Evolutionary conservation across 83 land plant genomes (phyloP), one percentile per base, ranked within the genome.

Genomic region (Thuja plicata): DNA sequence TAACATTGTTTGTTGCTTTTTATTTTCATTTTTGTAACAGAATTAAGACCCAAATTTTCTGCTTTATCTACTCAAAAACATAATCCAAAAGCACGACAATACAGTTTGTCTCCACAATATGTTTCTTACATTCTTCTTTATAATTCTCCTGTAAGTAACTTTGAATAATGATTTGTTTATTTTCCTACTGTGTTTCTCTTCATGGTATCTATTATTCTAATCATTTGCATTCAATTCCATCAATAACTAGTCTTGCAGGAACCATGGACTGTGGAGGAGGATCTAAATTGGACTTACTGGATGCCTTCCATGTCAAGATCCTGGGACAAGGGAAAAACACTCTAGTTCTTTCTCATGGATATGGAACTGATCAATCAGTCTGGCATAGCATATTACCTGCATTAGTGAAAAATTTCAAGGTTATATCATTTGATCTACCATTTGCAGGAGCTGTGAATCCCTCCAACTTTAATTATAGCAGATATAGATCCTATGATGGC

Each of bases 301-400:
- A 87, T 15, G 89, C 91, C 41, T 80, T 92, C 87, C 92, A 95
- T 86, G 94, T 91, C 5, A 92, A 46, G 70, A 41, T 95, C 0
- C 32, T 90, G 3, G 96, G 96, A 32, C 73, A 79, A 70, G 89
- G 86, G n/a, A 66, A 79, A 55, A 17, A 37, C 19, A 73, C 90
- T 0, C 16, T 95, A 32, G 87, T 94, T 66, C 91, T 95, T 19
- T 91, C 92, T 8, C 96, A 95, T 89, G 95, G 95, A 10, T 95
- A 79, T 46, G 96, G 96, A 5, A 89, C 85, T 43, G 91, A 93
- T 88, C 96, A 94, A 76, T 88, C 94, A 6, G 10, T 93, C 3
- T 95, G 96, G 96, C 93, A 92, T 82, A 81, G 87, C 17, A 84
- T 95, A 32, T 21, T 92, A 0, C 94, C 96, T 9, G 19, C 1